Evolutionary conservation across 306 rosid genomes (phyloP), one percentile per base, ranked within the genome.

Genomic region (Abrus pulchellus): DNA sequence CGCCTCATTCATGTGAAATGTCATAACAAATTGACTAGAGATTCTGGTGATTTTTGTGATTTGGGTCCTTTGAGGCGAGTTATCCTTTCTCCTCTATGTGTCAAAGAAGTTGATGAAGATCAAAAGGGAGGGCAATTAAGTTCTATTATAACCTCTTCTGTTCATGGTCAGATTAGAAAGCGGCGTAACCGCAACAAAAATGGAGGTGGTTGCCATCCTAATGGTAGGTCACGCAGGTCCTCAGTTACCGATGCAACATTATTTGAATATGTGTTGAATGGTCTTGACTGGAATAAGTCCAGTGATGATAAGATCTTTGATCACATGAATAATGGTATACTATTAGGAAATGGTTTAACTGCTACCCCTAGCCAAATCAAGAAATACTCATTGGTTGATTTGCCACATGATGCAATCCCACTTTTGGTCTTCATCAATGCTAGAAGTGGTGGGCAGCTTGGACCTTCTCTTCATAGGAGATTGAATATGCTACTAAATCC

Each of bases 1-100:
- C 90, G 89, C 70, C 93, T 91, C 65, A 89, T 91, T 83, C 97
- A 91, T 85, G 97, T 91, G 75, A 91, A 87, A 77, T 91, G 97
- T 78, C 93, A 91, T 67, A 68, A 85, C 61, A 91, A 91, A 82
- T 75, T 91, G 89, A 75, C 86, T 28, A 82, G 63, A 80, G 92
- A 89, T 68, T 83, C 83, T 77, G 91, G 97, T 57, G 88, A 91
- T 65, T 85, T 82, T 77, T 91, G 97, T 76, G 93, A 91, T 86
- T 86, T 89, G 77, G 97, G 97, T 80, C 72, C 90, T 59, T 80
- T 91, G 75, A 83, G 87, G 55, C 84, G 90, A 68, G 56, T 85
- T 64, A 82, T 91, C 41, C 88, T 91, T 57, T 89, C 93, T 56
- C 93, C 97, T 69, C 82, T 91, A 2, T 79, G 85, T 72, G 90